Base-by-base conservation (phyloP, 176 grass and related monocot genomes). In the Raddia distichophylla region DNA sequence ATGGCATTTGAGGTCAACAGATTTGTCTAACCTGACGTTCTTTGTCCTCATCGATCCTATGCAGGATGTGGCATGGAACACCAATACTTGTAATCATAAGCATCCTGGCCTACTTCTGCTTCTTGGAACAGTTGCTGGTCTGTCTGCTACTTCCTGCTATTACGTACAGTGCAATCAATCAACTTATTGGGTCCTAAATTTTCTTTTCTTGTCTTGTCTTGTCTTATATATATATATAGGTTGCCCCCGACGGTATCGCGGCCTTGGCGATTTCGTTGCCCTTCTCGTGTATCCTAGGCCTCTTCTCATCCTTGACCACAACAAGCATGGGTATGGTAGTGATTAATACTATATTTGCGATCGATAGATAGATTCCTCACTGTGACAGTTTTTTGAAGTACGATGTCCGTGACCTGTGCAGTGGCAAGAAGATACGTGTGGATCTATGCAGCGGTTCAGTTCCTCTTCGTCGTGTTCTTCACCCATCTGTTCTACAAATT, bases 31-130 rank as follows among this genome's bases (percentile, higher is more conserved):
- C 55, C 18, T 62, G 74, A 76, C 33, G 52, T 86, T 72, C 4
- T 59, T 48, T 54, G 11, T 35, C 43, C 64, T 84, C 2, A 27
- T 73, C 86, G 65, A 62, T 74, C 60, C 60, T 47, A 27, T 27
- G 27, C 88, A 98, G 95, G 47, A 17, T 81, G 22, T 94, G 90
- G 86, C 88, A 93, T 15, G 95, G 90, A n/a, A 86, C 88, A 72
- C 95, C 90, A 52, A 82, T 98, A 54, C 88, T 98, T 37, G 80
- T 93, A 16, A 82, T 95, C 71, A 55, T 93, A 18, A 98, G 88
- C 90, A 93, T 88, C 60, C 88, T 98, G 18, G 90, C 90, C 53
- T 98, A 98, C 78, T 95, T 98, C 75, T 98, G 95, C 80, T 98
- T 98, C 92, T 64, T 98, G 60, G 92, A 98, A 71, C 79, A 98